Evolutionary conservation across 2,329 filamentous ascomycete genomes (phyloP), one percentile per base, ranked within the genome.

Genomic region (Phaeosphaeria sp.): DNA sequence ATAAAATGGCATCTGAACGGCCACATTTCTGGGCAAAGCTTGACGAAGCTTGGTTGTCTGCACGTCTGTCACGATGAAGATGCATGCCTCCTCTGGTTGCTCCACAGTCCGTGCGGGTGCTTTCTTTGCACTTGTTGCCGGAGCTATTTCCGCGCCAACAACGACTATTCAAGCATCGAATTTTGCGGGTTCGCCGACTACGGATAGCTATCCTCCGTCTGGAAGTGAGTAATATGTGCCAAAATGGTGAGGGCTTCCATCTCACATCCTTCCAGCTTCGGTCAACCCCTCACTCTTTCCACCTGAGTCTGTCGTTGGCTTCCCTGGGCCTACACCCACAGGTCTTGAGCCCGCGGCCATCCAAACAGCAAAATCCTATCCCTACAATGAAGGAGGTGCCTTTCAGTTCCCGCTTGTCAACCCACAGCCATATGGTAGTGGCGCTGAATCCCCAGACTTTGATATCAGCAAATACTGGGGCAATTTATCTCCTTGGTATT

Each of bases 401-500:
- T 62, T 57, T 42, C 58, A 59, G 1, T 74, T 67, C 46, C 71
- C 71, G 2, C 51, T 73, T 3, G 51, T 74, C 43, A 57, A 56
- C 27, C 60, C 67, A 1, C 63, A 71, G 33, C 69, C 68, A 4
- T 63, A 68, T 42, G 67, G 65, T 11, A 64, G 56, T 20, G 56
- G 53, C 30, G 49, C 55, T 2, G 57, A 64, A 24, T 66, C 64
- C 8, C 51, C 60, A 27, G 49, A 53, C 8, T 72, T 74, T 47
- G 69, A 74, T 22, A 72, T 72, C 25, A 62, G 54, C 49, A 72
- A 69, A 36, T 71, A 72, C 56, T 73, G 71, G 71, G 69, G 71
- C 7, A 74, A 74, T 36, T 56, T 74, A 4, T 66, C 66, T 8
- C 71, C 71, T 9, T 72, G 70, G 70, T 71, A 71, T 51, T 72